These are phyloP conservation scores for Dipodascus geniculatus DNA, from an alignment of 805 yeast species.

Conservation along the genomic window DNA sequence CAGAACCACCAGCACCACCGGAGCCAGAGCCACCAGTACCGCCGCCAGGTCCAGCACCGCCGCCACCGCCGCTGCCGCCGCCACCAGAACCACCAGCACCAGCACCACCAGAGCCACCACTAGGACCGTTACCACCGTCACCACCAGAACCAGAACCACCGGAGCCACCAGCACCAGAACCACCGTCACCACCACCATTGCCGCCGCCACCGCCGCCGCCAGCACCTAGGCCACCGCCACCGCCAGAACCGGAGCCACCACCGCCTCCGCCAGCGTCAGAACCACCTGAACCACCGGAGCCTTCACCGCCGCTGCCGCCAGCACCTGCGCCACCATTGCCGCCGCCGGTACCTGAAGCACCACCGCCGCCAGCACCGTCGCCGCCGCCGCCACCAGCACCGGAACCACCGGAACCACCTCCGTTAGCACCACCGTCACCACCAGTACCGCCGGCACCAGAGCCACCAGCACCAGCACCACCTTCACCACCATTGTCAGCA, in stretches of 20 bases:
- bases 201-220: background rate
- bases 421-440: background rate
- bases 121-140: background rate
- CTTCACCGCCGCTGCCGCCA: background rate
- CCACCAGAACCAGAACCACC: conserved; percentile 1
- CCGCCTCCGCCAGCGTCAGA: too few species aligned
- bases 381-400: background rate
- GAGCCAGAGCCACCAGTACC: background rate
- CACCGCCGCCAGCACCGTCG: background rate
- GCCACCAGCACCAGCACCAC: background rate
- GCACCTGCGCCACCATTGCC: background rate
- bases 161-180: background rate
- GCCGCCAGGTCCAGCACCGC: background rate
- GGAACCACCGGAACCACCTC: background rate
- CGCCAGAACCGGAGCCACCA: background rate
- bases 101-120: background rate
- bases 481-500: background rate
- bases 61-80: background rate
- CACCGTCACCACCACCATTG: background rate
- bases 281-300: background rate
- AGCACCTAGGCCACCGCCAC: background rate
- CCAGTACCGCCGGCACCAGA: background rate
- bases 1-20: background rate
- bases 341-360: background rate
- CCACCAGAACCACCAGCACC: background rate